Evolutionary conservation across 148 eudicot species (phyloP), one percentile per base, ranked within the genome.

Genomic region (Pouteria glomerata): DNA sequence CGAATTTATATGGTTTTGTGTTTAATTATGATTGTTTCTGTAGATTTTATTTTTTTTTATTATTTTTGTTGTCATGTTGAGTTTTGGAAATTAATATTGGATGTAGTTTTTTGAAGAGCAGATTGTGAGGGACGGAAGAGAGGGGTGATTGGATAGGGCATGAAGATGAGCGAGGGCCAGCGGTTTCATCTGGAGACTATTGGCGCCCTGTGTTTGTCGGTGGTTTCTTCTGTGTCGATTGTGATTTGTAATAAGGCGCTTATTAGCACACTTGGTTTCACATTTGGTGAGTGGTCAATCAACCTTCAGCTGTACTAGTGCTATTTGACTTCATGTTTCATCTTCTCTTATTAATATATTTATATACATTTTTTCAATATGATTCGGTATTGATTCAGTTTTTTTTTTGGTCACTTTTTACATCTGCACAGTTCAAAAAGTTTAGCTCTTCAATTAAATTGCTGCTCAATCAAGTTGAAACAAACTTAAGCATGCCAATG

Each of bases 231-330:
- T 1, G 84, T 82, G 4, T 82, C 84, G 12, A 82, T 82, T 29
- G 84, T 82, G 71, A 78, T 82, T 60, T 82, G 84, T 59, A 82
- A 82, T 71, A 78, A 82, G 79, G 84, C 84, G 52, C 79, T 82
- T 51, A 82, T 82, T 4, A 82, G 79, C 76, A 69, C 84, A 2
- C 79, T 82, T 27, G 84, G 84, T 57, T 82, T 82, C 65, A 63
- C 71, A 61, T 82, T 82, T 53, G 80, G 84, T 70, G 37, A 73
- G 77, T 45, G 12, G 30, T 57, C 63, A 26, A 21, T 69, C 51
- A 5, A n/a, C n/a, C 26, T 69, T 69, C 51, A 13, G 58, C 57
- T 34, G 21, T 15, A 27, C 37, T 26, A 19, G 18, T 37, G 12
- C 24, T 47, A 0, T 6, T 48, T 47, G 1, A 0, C 1, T 47